These are phyloP conservation scores for Garcileccinum viscosum DNA, from an alignment of 1,284 basidiomycete species.

Conservation along the genomic window DNA sequence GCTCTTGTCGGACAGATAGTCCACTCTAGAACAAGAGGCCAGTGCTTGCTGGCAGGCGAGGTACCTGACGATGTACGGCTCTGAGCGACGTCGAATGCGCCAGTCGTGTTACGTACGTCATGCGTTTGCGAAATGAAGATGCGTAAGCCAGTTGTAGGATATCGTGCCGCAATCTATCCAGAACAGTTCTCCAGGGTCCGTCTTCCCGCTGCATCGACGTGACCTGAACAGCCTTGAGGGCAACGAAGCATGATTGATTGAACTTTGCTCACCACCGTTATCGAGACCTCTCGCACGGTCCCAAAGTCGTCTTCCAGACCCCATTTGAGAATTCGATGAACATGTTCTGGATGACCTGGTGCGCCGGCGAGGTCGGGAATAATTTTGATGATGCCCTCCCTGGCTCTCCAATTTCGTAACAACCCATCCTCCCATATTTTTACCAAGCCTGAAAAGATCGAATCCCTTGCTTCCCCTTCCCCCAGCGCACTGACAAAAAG, in stretches of 20 bases:
- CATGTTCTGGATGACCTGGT: conserved; percentile 38
- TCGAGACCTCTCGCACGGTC: conserved; percentile 82
- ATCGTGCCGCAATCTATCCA: conserved; percentile 53
- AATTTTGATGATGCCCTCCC: conserved; percentile 72
- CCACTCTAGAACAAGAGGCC: conserved; percentile 46
- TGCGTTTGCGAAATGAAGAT: conserved; percentile 68
- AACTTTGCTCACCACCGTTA: conserved; percentile 44
- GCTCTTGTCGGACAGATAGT: conserved; percentile 55
- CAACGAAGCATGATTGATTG: conserved; percentile 2
- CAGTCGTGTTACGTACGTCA: conserved; percentile 62
- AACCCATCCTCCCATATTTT: conserved; percentile 66
- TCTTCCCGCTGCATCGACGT: conserved; percentile 31
- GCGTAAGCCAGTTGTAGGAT: conserved; percentile 63
- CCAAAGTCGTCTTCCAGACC: conserved; percentile 84
- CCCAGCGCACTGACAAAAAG: conserved; percentile 65
- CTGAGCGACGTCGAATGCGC: conserved; percentile 16
- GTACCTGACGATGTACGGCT: conserved; percentile 49
- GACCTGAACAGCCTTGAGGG: conserved; percentile 26
- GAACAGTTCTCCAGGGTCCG: conserved; percentile 32
- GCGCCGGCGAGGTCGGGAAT: conserved; percentile 50
- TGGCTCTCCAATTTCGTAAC: conserved; percentile 83
- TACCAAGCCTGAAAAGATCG: conserved; percentile 62
- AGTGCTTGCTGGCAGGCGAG: conserved; percentile 77
- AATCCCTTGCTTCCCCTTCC: conserved; percentile 49
- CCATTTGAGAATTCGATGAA: conserved; percentile 58